These are phyloP conservation scores for Lippia alba DNA, from an alignment of 305 asterid genomes.

Conservation along the genomic window DNA sequence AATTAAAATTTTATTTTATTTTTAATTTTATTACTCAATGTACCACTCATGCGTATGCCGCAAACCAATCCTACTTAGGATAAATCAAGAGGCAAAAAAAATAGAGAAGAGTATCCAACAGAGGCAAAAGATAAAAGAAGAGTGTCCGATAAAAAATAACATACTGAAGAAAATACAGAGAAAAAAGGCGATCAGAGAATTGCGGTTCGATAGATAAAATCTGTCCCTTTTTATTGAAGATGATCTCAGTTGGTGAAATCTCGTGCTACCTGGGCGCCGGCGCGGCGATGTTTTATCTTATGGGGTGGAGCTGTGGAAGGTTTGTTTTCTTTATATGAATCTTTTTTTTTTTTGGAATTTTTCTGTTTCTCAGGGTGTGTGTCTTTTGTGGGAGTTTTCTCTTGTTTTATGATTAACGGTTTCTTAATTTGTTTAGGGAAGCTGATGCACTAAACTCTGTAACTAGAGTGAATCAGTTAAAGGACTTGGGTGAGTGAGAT, in stretches of 20 bases:
- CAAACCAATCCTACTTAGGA: too few species aligned
- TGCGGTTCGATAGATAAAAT: too few species aligned
- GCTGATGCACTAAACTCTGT: slow-evolving; percentile 85
- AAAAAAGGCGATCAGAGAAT: too few species aligned
- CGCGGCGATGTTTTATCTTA: slow-evolving; percentile 95
- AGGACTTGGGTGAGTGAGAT: slow-evolving; percentile 76
- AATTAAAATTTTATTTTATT: too few species aligned
- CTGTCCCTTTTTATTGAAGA: slow-evolving; percentile 36
- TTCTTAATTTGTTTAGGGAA: slow-evolving; percentile 51
- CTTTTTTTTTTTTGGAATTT: not conserved
- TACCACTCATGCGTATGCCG: too few species aligned
- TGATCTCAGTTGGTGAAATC: slow-evolving; percentile 89
- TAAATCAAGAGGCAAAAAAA: too few species aligned
- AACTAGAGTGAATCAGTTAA: slow-evolving; percentile 86
- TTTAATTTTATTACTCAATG: too few species aligned
- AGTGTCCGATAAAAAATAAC: too few species aligned
- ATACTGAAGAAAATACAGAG: too few species aligned
- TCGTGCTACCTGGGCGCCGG: slow-evolving; percentile 92
- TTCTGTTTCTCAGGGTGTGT: not conserved
- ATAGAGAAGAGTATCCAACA: too few species aligned
- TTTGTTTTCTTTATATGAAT: slow-evolving; percentile 25
- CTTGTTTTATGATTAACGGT: slow-evolving; percentile 7
- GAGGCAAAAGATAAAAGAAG: too few species aligned
- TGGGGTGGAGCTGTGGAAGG: slow-evolving; percentile 99
- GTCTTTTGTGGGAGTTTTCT: not conserved